A percentile compares a stretch with the other conserved stretches of the same genome.
Conservation (phyloP, 2,329 filamentous ascomycete genomes). For the Fusarium miscanthi region DNA sequence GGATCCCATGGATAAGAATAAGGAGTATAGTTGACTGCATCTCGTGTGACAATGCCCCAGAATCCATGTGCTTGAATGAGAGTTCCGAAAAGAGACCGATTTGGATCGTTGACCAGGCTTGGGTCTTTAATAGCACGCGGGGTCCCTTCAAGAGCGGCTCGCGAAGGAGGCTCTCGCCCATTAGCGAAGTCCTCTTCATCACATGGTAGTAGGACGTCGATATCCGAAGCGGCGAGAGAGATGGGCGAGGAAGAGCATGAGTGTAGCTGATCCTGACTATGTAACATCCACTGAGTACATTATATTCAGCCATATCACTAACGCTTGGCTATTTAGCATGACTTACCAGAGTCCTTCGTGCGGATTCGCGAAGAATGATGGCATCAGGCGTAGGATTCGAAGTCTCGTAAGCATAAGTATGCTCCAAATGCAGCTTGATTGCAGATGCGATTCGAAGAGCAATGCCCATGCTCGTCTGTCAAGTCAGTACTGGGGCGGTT, state of each 20-base stretch:
- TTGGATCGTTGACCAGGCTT: slow-evolving; percentile 54
- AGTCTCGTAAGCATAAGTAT: slow-evolving; percentile 58
- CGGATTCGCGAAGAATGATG: slow-evolving; percentile 65
- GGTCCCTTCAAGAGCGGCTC: slow-evolving; percentile 65
- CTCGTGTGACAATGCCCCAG: slow-evolving; percentile 64
- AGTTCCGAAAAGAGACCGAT: slow-evolving; percentile 65
- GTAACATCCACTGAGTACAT: slow-evolving; percentile 64
- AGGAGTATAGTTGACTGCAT: slow-evolving; percentile 58
- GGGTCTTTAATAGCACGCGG: slow-evolving; percentile 61
- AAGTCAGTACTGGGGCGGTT: not conserved
- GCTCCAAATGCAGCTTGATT: slow-evolving; percentile 66
- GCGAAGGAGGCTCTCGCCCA: slow-evolving; percentile 59
- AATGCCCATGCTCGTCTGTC: slow-evolving; percentile 66
- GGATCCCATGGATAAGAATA: slow-evolving; percentile 59
- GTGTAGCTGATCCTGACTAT: slow-evolving; percentile 68
- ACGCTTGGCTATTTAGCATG: not conserved
- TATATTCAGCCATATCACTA: slow-evolving; percentile 8
- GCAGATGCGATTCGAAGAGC: slow-evolving; percentile 66
- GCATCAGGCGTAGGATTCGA: slow-evolving; percentile 56
- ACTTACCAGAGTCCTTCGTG: slow-evolving; percentile 65
- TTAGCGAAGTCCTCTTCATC: slow-evolving; percentile 63
- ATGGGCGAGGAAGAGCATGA: slow-evolving; percentile 64
- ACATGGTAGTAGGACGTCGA: slow-evolving; percentile 64
- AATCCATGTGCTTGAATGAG: slow-evolving; percentile 66
- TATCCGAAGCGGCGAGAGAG: slow-evolving; percentile 63